Evolutionary conservation across 1,284 basidiomycete genomes (phyloP).

Genomic region (Caloboletus inedulis): DNA sequence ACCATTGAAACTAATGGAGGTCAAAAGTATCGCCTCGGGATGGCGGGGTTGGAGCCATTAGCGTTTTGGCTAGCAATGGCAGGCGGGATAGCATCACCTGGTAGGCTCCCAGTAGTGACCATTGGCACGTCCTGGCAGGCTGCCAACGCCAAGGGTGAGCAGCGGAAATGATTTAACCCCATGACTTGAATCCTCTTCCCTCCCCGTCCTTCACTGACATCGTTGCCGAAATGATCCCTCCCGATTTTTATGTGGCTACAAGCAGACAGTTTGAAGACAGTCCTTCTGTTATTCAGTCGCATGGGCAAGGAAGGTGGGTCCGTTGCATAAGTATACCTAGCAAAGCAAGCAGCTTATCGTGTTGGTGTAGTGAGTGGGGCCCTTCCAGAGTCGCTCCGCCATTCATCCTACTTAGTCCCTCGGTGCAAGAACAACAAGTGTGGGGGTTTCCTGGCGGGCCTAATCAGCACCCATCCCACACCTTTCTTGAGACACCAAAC

Average conservation of each 20-base stretch:
- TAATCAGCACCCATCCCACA: neutral
- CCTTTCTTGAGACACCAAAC: neutral
- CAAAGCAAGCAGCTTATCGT: neutral
- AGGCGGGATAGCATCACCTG: neutral
- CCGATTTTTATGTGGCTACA: rapidly evolving
- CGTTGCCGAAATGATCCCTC: slow-evolving; percentile 1
- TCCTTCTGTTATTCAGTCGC: neutral
- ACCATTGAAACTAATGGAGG: neutral
- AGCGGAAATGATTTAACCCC: no score
- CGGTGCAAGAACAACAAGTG: neutral
- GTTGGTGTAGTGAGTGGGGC: neutral
- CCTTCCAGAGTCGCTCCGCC: neutral
- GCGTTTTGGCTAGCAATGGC: slow-evolving; percentile 2
- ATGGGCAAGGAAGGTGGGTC: neutral
- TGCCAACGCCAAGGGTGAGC: slow-evolving; percentile 5
- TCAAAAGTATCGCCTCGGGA: neutral
- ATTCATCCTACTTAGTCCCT: neutral
- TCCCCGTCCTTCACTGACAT: neutral
- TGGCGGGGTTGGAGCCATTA: slow-evolving; percentile 7
- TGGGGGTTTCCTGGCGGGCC: neutral
- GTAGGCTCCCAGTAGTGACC: neutral
- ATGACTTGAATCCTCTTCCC: neutral
- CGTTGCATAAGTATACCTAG: neutral
- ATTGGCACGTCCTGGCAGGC: slow-evolving; percentile 12
- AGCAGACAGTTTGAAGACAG: neutral